Evolutionary conservation across 83 land plant species (phyloP).

Genomic region (Thuja plicata): DNA sequence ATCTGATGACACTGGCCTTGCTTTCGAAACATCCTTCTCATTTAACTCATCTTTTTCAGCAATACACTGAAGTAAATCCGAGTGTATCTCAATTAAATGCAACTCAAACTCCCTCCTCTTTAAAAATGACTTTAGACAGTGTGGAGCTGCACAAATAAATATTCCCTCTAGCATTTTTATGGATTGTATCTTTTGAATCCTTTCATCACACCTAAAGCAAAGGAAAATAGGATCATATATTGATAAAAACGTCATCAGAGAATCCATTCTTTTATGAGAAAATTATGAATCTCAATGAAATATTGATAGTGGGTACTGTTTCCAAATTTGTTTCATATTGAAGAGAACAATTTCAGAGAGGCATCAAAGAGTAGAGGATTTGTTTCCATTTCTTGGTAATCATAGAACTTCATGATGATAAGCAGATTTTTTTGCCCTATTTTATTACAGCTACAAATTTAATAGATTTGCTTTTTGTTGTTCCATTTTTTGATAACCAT

Average conservation of each 20-base stretch:
- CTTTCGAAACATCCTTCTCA: slow-evolving; percentile 32
- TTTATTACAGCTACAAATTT: neutral
- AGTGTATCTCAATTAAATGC: slow-evolving; percentile 57
- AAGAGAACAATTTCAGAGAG: neutral
- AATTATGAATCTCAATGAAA: neutral
- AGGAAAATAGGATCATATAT: neutral
- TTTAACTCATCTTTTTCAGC: slow-evolving; percentile 42
- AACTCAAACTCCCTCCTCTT: slow-evolving; percentile 59
- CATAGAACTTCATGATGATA: neutral
- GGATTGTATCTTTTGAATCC: slow-evolving; percentile 77
- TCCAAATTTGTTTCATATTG: neutral
- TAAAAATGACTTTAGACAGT: slow-evolving; percentile 70
- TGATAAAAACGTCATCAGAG: neutral
- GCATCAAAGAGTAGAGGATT: neutral
- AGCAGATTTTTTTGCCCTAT: neutral
- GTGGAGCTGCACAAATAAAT: slow-evolving; percentile 77
- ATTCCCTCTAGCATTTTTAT: slow-evolving; percentile 79
- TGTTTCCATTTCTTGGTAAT: neutral
- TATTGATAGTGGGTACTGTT: neutral
- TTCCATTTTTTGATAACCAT: too few species aligned
- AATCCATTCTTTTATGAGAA: neutral
- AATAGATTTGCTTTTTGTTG: neutral
- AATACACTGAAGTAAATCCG: slow-evolving; percentile 48
- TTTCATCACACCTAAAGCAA: slow-evolving; percentile 64
- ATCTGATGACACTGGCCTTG: slow-evolving; percentile 18